phyloP scores from a whole-genome alignment of 371 early-diverging fungal genomes.

The Mucor irregularis region DNA sequence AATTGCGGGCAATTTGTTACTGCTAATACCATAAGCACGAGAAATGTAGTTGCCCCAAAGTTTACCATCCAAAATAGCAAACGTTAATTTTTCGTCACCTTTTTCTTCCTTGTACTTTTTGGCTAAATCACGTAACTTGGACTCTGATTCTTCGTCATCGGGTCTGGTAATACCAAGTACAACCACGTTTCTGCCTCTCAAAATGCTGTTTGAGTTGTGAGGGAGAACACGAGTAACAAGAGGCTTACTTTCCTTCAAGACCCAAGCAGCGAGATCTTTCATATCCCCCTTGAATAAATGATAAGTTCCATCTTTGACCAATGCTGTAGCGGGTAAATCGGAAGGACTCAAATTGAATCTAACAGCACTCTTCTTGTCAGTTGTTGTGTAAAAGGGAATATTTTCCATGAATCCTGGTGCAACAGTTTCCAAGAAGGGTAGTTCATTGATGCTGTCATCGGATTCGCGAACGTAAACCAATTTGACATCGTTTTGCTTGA shows the following conservation, averaged over 20 bases:
- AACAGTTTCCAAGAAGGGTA: slow-evolving; percentile 6
- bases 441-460: neutral
- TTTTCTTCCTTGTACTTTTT: slow-evolving; percentile 22
- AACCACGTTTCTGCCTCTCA: slow-evolving; percentile 11
- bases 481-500: slow-evolving; percentile 20
- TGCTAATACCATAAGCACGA: slow-evolving; percentile 58
- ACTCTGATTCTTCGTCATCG: slow-evolving; percentile 3
- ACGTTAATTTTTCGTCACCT: slow-evolving; percentile 24
- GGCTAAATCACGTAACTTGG: slow-evolving; percentile 15
- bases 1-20: slow-evolving; percentile 49
- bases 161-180: slow-evolving; percentile 18
- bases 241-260: slow-evolving; percentile 20
- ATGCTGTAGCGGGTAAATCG: slow-evolving; percentile 11
- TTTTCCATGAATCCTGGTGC: slow-evolving; percentile 23
- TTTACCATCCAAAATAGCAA: slow-evolving; percentile 67
- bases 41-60: slow-evolving; percentile 56
- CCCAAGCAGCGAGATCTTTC: slow-evolving; percentile 9
- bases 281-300: slow-evolving; percentile 7
- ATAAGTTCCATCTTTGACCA: slow-evolving; percentile 23
- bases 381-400: slow-evolving; percentile 26
- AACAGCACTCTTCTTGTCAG: slow-evolving; percentile 11
- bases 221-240: slow-evolving; percentile 12
- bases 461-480: slow-evolving; percentile 20
- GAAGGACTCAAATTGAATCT: slow-evolving; percentile 3
- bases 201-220: slow-evolving; percentile 13